phyloP scores from a whole-genome alignment of 805 yeast genomes.

The Blastobotrys muscicola region DNA sequence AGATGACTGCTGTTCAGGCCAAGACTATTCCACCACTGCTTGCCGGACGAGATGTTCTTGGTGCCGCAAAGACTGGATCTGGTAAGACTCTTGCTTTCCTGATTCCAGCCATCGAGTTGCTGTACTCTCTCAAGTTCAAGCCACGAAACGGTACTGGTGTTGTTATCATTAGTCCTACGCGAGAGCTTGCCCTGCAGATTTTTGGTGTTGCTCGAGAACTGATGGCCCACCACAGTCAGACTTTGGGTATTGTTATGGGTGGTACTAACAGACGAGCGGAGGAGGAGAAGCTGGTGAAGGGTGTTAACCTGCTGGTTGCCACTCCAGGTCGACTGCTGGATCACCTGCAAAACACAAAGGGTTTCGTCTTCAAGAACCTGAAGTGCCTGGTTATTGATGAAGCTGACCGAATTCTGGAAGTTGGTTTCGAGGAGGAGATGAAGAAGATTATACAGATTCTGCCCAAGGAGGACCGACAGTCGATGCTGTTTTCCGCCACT shows the following conservation, averaged over 20 bases:
- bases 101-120: constrained; percentile 89
- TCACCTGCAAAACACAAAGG: constrained; percentile 91
- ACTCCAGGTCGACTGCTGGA: constrained; percentile 97
- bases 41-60: constrained; percentile 95
- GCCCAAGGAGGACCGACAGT: constrained; percentile 88
- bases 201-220: constrained; percentile 96
- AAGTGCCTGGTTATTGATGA: constrained; percentile 94
- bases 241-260: constrained; percentile 94
- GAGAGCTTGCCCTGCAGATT: constrained; percentile 95
- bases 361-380: constrained; percentile 88
- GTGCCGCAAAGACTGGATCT: constrained; percentile 99
- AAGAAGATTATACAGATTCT: constrained; percentile 87
- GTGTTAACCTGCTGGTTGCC: constrained; percentile 89
- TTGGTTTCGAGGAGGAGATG: constrained; percentile 99
- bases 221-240: constrained; percentile 83
- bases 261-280: constrained; percentile 98
- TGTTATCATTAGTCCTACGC: constrained; percentile 89
- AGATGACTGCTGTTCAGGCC: constrained; percentile 91
- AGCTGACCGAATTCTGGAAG: constrained; percentile 95
- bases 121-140: constrained; percentile 83
- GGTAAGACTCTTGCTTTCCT: constrained; percentile 96
- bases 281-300: constrained; percentile 87
- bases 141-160: constrained; percentile 99
- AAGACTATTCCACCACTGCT: constrained; percentile 92
- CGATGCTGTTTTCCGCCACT: constrained; percentile 98